Conservation (phyloP, 2,329 filamentous ascomycete genomes). For the Ophiosphaerella korrae region DNA sequence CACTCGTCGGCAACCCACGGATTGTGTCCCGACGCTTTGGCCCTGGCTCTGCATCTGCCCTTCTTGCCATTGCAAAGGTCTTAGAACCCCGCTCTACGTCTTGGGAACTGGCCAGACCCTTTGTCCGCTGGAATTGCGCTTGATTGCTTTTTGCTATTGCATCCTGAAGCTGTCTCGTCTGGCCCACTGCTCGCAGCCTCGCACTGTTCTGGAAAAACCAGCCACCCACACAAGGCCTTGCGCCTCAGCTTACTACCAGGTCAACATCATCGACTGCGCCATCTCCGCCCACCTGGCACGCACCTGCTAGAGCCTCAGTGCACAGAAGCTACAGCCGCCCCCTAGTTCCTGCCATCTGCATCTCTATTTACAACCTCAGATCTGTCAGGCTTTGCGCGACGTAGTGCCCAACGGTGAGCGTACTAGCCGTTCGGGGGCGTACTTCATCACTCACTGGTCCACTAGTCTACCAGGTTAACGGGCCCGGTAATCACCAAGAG, state of each 20-base stretch:
- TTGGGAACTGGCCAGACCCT: constrained; percentile 29
- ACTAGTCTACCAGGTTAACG: constrained; percentile 41
- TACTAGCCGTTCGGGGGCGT: constrained; percentile 34
- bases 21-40: constrained; percentile 46
- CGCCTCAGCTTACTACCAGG: constrained; percentile 40
- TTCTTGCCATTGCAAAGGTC: constrained; percentile 37
- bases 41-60: constrained; percentile 39
- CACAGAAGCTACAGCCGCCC: constrained; percentile 25
- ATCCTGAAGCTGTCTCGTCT: constrained; percentile 30
- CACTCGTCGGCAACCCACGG: constrained; percentile 31
- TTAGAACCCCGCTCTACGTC: constrained; percentile 30
- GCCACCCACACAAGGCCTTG: constrained; percentile 28
- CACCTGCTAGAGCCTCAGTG: constrained; percentile 38
- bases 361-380: constrained; percentile 24
- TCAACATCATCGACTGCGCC: constrained; percentile 31
- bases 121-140: constrained; percentile 23
- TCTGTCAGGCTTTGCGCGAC: constrained; percentile 42
- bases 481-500: constrained; percentile 42
- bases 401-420: constrained; percentile 40
- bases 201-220: constrained; percentile 15
- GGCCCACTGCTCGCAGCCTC: constrained; percentile 23
- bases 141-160: constrained; percentile 26
- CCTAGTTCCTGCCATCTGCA: constrained; percentile 21
- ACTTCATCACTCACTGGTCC: constrained; percentile 34
- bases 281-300: constrained; percentile 25